Base-by-base conservation (phyloP, 2,329 filamentous ascomycete species). In the Didymella arachidicola region DNA sequence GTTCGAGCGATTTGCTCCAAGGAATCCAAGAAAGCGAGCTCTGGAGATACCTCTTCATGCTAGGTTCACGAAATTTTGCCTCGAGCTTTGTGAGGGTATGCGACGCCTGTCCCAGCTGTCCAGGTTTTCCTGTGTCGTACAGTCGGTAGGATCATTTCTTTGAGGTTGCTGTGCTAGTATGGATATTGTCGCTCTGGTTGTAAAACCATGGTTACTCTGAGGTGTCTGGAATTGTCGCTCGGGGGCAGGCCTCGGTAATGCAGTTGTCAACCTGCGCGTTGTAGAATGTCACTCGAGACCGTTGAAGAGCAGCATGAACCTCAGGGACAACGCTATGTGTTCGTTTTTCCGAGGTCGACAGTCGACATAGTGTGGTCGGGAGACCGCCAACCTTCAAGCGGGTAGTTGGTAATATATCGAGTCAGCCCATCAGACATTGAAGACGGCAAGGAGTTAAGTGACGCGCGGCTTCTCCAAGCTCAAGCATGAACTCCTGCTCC, bases 381-480 rank as follows among this genome's bases (percentile, higher is more conserved):
- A 16, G 2, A 34, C 4, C 5, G 36, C 29, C 29, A 39, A 30
- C 19, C 36, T n/a, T 29, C 16, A 34, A 25, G 54, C 44, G 48
- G 42, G 22, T 43, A 34, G 36, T 43, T 48, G 34, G 44, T 38
- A 25, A 30, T 32, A 39, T 19, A 26, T 32, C 14, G 49, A 48
- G 36, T 58, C 38, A 48, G 30, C n/a, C 34, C 29, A 30, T 30
- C 19, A 18, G 18, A 30, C 29, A 14, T 32, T 22, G 41, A 41
- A 51, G 29, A 38, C 22, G 38, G 48, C 12, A 52, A 30, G 41
- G 32, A 34, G 26, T 51, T 8, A 25, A 8, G n/a, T 27, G 55
- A 58, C 55, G 55, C 55, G 55, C 49, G 55, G 48, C 48, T 30
- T 32, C 14, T 22, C 36, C 30, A 22, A 16, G 1, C 3, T 29